phyloP scores from a whole-genome alignment of 345 rosid genomes.

The Nephelium lappaceum region DNA sequence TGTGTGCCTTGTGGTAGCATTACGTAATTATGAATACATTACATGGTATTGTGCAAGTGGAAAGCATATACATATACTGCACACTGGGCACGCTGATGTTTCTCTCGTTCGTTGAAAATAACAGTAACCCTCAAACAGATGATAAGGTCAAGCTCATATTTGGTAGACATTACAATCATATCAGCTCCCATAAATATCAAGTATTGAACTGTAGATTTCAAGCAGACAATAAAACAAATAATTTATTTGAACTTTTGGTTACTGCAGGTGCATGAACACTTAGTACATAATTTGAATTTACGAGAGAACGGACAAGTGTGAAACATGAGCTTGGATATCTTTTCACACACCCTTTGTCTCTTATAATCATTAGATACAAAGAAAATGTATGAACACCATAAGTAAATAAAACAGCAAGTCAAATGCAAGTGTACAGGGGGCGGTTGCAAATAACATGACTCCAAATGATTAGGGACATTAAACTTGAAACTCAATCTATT shows the following conservation, averaged over 20 bases:
- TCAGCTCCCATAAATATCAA: neutral
- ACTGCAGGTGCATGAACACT: neutral
- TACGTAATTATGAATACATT: neutral
- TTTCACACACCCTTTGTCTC: neutral
- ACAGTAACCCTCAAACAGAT: too few relatives aligned
- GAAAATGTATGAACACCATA: neutral
- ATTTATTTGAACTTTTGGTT: neutral
- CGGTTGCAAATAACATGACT: neutral
- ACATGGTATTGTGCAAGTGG: neutral
- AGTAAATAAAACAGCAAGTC: too few relatives aligned
- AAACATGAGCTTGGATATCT: neutral
- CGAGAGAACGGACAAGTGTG: neutral
- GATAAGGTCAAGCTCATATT: too few relatives aligned
- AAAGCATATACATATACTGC: neutral
- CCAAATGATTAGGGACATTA: neutral
- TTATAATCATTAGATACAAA: neutral
- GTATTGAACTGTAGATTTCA: neutral
- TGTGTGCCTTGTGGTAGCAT: too few relatives aligned
- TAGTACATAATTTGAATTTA: neutral
- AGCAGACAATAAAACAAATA: neutral
- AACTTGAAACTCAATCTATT: neutral
- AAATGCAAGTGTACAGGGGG: neutral
- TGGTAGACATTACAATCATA: too few relatives aligned
- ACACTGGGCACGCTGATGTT: neutral
- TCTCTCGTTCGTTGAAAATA: too few relatives aligned